Evolutionary conservation across 192 early-diverging fungal genomes (phyloP), one percentile per base, ranked within the genome.

Genomic region (Gamsiella multidivaricata): DNA sequence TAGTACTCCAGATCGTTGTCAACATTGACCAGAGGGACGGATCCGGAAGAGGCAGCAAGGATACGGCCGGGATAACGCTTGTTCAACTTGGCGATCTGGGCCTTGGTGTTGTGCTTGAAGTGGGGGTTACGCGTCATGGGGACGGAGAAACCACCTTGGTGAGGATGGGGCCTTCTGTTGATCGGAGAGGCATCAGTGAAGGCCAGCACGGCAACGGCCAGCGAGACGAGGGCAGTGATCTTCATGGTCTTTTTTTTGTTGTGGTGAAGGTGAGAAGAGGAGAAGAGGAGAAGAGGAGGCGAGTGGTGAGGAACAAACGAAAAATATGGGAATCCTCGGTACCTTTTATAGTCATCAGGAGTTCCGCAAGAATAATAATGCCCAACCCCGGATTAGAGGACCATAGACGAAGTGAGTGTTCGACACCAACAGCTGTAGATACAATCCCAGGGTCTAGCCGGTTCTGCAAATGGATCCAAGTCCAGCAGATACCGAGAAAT

Each of bases 21-120:
- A 43, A 65, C 67, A 63, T 78, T 68, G 32, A 58, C 67, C 59
- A 82, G 52, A 23, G 76, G 65, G 12, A 65, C 63, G 1, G 42
- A 25, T n/a, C 52, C 63, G 10, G 52, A 43, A 20, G 63, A 54
- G 12, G 15, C 52, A 20, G 34, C 12, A 17, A 54, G 47, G 53
- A 52, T 54, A 25, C 39, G 25, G 28, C 39, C 28, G 32, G 52
- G 63, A 29, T 65, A 65, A n/a, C 52, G 63, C 39, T 32, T 54
- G 63, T 54, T 65, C 10, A 55, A n/a, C 36, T 54, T 65, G 6
- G 52, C 63, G 28, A 65, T 65, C 63, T 65, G 63, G 28, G 63
- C 63, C 14, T 28, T 28, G 20, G 63, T 65, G 53, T 54, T 65
- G 63, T 54, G 63, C 34, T 54, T 65, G 52, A 20, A 65, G 29